Conservation (phyloP, 2,329 filamentous ascomycete genomes). For the Microdochium trichocladiopsis region DNA sequence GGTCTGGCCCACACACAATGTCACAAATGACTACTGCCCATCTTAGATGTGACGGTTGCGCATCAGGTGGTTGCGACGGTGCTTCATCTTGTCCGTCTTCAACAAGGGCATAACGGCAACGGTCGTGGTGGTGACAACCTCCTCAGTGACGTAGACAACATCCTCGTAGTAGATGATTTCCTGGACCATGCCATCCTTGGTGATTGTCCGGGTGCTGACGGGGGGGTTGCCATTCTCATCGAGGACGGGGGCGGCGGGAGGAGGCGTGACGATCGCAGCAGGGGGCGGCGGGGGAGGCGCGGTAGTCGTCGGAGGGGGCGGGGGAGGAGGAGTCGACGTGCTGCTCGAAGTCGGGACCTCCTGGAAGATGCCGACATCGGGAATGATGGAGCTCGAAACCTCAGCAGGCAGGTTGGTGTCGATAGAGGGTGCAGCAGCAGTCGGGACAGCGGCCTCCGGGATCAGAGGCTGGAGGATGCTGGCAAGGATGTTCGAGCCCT, state of each 20-base stretch:
- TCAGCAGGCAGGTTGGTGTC: conserved; percentile 6
- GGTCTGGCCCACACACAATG: background rate
- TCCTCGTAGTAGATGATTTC: conserved; percentile 53
- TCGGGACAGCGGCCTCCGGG: conserved; percentile 14
- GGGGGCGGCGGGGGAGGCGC: conserved; percentile 7
- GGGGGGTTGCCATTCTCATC: conserved; percentile 19
- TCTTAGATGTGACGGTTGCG: conserved; percentile 24
- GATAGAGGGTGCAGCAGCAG: background rate
- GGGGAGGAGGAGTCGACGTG: conserved; percentile 8
- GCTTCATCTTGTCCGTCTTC: conserved; percentile 16
- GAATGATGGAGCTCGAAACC: conserved; percentile 5
- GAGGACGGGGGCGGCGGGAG: background rate
- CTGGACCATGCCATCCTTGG: conserved; percentile 39
- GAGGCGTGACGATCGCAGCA: conserved; percentile 19
- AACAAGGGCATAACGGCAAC: conserved; percentile 26
- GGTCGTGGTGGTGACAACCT: conserved; percentile 31
- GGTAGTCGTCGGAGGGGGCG: conserved; percentile 12
- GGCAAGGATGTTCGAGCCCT: conserved; percentile 2
- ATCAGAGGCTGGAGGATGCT: conserved; percentile 14
- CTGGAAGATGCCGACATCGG: conserved; percentile 6
- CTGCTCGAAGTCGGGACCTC: conserved; percentile 6
- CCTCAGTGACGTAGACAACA: conserved; percentile 43
- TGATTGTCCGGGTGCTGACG: conserved; percentile 46
- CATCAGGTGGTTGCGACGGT: conserved; percentile 27
- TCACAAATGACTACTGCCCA: background rate